Conservation (phyloP, 2,329 filamentous ascomycete genomes). For the Sclerotinia glacialis region DNA sequence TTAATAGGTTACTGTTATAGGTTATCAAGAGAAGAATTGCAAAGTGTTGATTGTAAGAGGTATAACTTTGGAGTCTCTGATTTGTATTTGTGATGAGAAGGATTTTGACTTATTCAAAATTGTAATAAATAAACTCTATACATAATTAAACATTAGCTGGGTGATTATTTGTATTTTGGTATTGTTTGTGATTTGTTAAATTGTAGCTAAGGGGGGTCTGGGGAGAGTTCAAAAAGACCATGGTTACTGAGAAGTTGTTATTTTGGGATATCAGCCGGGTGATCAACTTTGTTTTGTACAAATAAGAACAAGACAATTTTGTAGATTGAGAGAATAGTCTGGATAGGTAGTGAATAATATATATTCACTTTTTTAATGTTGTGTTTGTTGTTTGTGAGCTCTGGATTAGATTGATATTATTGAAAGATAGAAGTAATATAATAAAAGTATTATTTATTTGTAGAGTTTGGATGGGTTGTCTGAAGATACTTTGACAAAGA, state of each 20-base stretch:
- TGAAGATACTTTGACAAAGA: neutral
- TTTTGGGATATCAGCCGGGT: neutral
- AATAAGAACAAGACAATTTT: neutral
- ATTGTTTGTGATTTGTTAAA: neutral
- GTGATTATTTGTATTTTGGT: neutral
- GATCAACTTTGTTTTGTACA: neutral
- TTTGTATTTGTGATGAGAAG: neutral
- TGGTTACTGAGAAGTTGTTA: neutral
- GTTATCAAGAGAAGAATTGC: too few species aligned
- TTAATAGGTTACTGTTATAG: too few species aligned
- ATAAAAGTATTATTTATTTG: neutral
- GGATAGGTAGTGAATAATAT: neutral
- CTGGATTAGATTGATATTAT: neutral
- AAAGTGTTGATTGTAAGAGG: neutral
- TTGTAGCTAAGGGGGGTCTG: neutral
- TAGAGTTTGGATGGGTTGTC: neutral
- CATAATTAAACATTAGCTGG: too few species aligned
- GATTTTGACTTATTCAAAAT: neutral
- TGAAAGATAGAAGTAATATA: neutral
- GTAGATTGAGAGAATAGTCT: neutral
- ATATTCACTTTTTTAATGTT: rapidly evolving
- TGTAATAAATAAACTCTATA: neutral
- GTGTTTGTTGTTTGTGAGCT: neutral
- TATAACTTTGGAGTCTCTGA: neutral
- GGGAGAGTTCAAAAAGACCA: neutral